Conservation (phyloP, 139 green algal species). For the Spirogloea muscicola region DNA sequence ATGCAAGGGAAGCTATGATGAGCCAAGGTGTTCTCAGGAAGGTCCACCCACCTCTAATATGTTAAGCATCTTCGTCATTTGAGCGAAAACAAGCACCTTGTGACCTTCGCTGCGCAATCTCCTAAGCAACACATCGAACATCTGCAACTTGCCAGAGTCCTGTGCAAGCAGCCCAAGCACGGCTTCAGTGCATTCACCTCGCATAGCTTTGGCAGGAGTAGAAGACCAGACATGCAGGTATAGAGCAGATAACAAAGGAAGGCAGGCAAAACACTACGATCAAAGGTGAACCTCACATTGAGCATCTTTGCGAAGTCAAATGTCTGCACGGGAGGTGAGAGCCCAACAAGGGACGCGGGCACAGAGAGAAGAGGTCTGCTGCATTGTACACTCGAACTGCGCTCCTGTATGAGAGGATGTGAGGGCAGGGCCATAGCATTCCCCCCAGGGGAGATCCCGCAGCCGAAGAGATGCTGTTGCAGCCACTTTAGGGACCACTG, state of each 20-base stretch:
- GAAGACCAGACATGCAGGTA: slow-evolving; percentile 1
- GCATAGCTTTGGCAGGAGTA: background rate
- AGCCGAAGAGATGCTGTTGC: too few relatives aligned
- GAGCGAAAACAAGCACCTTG: slow-evolving; percentile 66
- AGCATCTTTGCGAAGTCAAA: slow-evolving; percentile 47
- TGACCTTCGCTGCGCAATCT: slow-evolving; percentile 58
- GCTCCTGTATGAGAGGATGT: too few relatives aligned
- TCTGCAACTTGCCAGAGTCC: slow-evolving; percentile 63
- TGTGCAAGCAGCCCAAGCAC: slow-evolving; percentile 21
- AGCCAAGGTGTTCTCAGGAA: too few relatives aligned
- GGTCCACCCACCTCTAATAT: slow-evolving; percentile 49
- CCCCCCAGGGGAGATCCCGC: too few relatives aligned
- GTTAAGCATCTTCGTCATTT: slow-evolving; percentile 75
- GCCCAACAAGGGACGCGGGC: slow-evolving; percentile 16
- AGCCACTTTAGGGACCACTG: too few relatives aligned
- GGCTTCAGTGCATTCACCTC: too few relatives aligned
- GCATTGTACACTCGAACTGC: too few relatives aligned
- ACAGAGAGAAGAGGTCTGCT: slow-evolving; percentile 6
- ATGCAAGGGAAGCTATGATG: too few relatives aligned
- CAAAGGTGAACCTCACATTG: slow-evolving; percentile 23
- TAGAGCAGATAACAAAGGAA: background rate
- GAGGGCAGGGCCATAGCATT: too few relatives aligned
- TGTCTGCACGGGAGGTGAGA: slow-evolving; percentile 10
- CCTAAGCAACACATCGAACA: slow-evolving; percentile 61
- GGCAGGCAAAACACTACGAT: background rate